Percentiles rank a stretch among this genome's conserved stretches.
These are phyloP conservation scores for Nannizziopsis arthrosporioides DNA, from an alignment of 2,329 filamentous ascomycete species.

Conservation along the genomic window DNA sequence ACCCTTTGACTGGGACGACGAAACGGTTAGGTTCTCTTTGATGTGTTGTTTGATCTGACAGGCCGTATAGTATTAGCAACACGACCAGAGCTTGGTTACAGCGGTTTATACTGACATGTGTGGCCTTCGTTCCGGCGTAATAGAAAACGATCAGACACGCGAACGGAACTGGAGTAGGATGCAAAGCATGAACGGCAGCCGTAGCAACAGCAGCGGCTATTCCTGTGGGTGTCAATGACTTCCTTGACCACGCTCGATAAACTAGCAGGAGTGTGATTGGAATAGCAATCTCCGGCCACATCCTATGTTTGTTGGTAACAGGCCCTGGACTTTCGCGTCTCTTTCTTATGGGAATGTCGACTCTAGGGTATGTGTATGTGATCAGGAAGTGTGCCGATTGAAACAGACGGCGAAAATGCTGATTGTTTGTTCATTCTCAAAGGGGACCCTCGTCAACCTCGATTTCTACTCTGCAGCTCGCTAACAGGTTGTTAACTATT, in stretches of 20 bases:
- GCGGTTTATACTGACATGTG: constrained; percentile 48
- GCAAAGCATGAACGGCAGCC: constrained; percentile 69
- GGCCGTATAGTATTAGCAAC: constrained; percentile 11
- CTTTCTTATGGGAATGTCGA: too few species aligned
- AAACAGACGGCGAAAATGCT: too few species aligned
- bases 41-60: constrained; percentile 69
- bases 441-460: too few species aligned
- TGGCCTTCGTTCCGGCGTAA: constrained; percentile 68
- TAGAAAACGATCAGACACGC: constrained; percentile 74
- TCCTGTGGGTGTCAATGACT: constrained; percentile 67
- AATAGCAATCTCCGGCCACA: constrained; percentile 36
- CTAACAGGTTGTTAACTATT: too few species aligned
- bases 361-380: too few species aligned
- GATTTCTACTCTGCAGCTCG: too few species aligned
- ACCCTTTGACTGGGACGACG: constrained; percentile 56
- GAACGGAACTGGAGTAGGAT: constrained; percentile 92
- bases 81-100: too few species aligned
- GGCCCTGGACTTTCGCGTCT: too few species aligned
- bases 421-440: too few species aligned
- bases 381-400: too few species aligned
- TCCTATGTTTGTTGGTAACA: constrained; percentile 15
- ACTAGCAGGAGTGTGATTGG: constrained; percentile 47
- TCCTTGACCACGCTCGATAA: constrained; percentile 56
- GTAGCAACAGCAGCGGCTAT: constrained; percentile 61
- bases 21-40: constrained; percentile 71